Conservation (phyloP, 2,329 filamentous ascomycete genomes). For the Lasiodiplodia theobromae region DNA sequence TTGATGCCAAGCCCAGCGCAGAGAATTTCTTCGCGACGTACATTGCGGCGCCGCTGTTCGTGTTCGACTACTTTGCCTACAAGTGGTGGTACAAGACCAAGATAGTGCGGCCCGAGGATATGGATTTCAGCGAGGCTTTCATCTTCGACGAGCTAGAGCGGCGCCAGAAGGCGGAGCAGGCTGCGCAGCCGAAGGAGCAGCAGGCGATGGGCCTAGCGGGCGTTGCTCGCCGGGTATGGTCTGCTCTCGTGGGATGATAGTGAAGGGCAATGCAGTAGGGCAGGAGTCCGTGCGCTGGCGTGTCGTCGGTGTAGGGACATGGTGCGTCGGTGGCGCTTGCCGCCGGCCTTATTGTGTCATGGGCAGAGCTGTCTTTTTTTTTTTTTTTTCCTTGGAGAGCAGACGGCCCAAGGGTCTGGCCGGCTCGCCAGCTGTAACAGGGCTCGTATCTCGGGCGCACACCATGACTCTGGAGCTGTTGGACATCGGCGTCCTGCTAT, state of each 20-base stretch:
- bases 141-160: slow-evolving; percentile 23
- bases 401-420: background rate
- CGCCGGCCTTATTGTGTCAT: background rate
- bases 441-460: background rate
- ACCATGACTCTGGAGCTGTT: slow-evolving; percentile 7
- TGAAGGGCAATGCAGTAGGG: background rate
- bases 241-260: slow-evolving; percentile 20
- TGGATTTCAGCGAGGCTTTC: slow-evolving; percentile 29
- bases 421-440: slow-evolving; percentile 22
- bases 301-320: background rate
- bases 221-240: slow-evolving; percentile 15
- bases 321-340: background rate
- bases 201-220: background rate
- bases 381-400: no score
- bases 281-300: background rate
- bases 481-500: background rate
- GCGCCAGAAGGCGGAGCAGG: slow-evolving; percentile 18
- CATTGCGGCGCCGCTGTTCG: slow-evolving; percentile 42
- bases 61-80: slow-evolving; percentile 29
- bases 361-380: background rate
- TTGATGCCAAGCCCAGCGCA: slow-evolving; percentile 44
- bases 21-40: slow-evolving; percentile 58
- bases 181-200: background rate
- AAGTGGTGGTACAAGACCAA: slow-evolving; percentile 30
- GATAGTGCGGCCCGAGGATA: slow-evolving; percentile 24